Percentiles rank a stretch among this genome's conserved stretches.
Evolutionary conservation across 192 early-diverging fungal species (phyloP).

Genomic region (Coemansia sp.): DNA sequence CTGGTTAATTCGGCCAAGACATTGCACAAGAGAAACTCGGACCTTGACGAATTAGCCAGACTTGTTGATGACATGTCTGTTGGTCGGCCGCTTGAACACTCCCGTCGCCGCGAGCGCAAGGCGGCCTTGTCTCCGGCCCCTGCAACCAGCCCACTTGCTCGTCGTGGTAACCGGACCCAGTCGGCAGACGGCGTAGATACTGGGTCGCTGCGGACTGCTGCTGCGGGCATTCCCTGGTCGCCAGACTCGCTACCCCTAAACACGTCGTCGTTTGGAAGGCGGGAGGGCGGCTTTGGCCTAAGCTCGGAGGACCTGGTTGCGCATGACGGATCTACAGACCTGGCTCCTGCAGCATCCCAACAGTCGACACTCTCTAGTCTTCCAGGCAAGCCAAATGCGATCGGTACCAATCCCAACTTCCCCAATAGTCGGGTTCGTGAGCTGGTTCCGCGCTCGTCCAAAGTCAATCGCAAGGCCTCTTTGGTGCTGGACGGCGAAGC

Average conservation of each 20-base stretch:
- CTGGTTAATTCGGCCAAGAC: neutral
- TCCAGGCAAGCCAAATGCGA: neutral
- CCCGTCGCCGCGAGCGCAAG: conserved; percentile 1
- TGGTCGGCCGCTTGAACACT: neutral
- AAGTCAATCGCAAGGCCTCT: conserved; percentile 37
- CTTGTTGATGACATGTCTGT: conserved; percentile 25
- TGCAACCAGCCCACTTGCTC: neutral
- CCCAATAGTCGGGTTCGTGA: conserved; percentile 43
- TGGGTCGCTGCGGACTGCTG: conserved; percentile 23
- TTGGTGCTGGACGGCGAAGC: conserved; percentile 23
- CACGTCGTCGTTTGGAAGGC: conserved; percentile 14
- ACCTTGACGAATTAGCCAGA: conserved; percentile 48
- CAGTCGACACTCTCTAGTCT: neutral
- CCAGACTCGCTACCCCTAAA: conserved; percentile 21
- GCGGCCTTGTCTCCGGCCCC: neutral
- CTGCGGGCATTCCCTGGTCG: conserved; percentile 47
- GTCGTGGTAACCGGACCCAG: neutral
- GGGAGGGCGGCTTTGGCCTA: conserved; percentile 36
- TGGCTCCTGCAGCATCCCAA: neutral
- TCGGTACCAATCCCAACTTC: conserved; percentile 16
- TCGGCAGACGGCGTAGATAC: neutral
- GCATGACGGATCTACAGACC: neutral
- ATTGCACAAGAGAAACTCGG: conserved; percentile 48
- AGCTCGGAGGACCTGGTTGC: conserved; percentile 31
- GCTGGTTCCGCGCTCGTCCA: conserved; percentile 38